phyloP scores from a whole-genome alignment of 306 rosid species.

The Rosa rugosa region DNA sequence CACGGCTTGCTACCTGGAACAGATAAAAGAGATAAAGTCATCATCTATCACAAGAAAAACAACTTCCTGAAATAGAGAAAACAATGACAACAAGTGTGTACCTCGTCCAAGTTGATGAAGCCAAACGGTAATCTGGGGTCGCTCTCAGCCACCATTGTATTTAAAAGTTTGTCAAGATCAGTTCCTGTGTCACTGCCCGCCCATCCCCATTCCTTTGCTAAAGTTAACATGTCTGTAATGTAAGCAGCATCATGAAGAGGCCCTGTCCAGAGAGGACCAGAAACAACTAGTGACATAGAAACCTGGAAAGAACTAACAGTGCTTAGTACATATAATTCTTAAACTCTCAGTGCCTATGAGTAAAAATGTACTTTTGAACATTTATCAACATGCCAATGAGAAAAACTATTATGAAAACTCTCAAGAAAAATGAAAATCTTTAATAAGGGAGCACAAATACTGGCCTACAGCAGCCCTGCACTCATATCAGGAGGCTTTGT shows the following conservation, averaged over 20 bases:
- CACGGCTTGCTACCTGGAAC: slow-evolving; percentile 86
- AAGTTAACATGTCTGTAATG: slow-evolving; percentile 61
- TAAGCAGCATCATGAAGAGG: slow-evolving; percentile 72
- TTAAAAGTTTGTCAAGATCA: slow-evolving; percentile 74
- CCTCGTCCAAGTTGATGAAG: slow-evolving; percentile 90
- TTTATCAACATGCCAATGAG: neutral
- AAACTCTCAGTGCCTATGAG: neutral
- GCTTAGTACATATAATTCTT: neutral
- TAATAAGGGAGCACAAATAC: neutral
- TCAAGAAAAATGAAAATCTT: neutral
- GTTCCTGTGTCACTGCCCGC: slow-evolving; percentile 52
- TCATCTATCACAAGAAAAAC: neutral
- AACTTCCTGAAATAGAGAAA: slow-evolving; percentile 20
- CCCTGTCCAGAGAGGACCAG: slow-evolving; percentile 98
- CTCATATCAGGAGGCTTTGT: neutral
- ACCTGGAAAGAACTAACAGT: slow-evolving; percentile 40
- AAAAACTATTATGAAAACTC: neutral
- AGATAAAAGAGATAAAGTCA: neutral
- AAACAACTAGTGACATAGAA: slow-evolving; percentile 62
- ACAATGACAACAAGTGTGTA: slow-evolving; percentile 24
- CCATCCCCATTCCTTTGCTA: slow-evolving; percentile 89
- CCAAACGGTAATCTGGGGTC: slow-evolving; percentile 84
- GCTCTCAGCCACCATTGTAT: slow-evolving; percentile 81
- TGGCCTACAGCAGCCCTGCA: neutral
- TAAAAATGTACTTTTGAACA: neutral